These are phyloP conservation scores for Petasospora rhodanensis DNA, from an alignment of 1,139 yeast species.

Conservation along the genomic window DNA sequence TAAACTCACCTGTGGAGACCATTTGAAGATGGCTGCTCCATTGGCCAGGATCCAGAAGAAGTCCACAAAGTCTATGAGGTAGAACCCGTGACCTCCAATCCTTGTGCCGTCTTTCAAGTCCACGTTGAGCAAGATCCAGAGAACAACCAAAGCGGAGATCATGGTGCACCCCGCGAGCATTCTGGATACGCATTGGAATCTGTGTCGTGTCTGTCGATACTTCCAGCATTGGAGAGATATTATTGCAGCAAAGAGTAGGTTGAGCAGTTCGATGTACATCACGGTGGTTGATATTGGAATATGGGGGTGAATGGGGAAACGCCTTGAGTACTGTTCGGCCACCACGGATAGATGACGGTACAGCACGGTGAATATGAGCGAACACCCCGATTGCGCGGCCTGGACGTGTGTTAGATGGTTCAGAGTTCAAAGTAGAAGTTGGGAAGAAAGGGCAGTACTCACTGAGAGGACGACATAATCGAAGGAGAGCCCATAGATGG, in stretches of 20 bases:
- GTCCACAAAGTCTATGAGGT: constrained; percentile 31
- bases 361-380: too few relatives aligned
- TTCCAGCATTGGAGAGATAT: constrained; percentile 4
- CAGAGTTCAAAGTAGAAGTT: not conserved
- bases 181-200: constrained; percentile 11
- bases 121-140: constrained; percentile 8
- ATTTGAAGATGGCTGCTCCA: constrained; percentile 19
- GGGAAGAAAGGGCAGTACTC: too few relatives aligned
- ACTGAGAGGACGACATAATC: constrained; percentile 11
- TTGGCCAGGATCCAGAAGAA: constrained; percentile 27
- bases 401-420: not conserved
- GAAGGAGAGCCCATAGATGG: constrained; percentile 16
- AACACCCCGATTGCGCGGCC: too few relatives aligned
- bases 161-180: not conserved
- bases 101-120: constrained; percentile 11
- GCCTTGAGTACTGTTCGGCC: constrained; percentile 14
- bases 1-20: constrained; percentile 28
- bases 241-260: not conserved
- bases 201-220: constrained; percentile 11
- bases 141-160: not conserved
- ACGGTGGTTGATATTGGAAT: too few relatives aligned
- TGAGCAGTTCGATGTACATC: too few relatives aligned
- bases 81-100: constrained; percentile 29
- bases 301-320: constrained; percentile 17
- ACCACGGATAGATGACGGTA: too few relatives aligned